A percentile compares a stretch with the other conserved stretches of the same genome.
Conservation (phyloP, 768 basidiomycete genomes). For the Albatrellus ellisii region DNA sequence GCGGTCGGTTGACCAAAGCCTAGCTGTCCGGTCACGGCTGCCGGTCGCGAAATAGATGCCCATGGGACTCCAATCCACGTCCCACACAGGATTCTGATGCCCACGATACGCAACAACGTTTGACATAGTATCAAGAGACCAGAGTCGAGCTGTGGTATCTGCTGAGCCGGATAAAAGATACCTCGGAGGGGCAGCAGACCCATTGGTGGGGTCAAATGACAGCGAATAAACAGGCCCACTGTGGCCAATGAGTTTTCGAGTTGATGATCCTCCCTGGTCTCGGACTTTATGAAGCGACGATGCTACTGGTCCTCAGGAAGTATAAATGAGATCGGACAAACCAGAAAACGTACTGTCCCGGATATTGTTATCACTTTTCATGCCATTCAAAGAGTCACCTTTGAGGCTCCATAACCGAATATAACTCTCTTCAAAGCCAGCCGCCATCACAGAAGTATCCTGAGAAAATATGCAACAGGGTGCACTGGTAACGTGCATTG, state of each 20-base stretch:
- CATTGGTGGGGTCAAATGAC: conserved; percentile 83
- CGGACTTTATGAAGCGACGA: conserved; percentile 48
- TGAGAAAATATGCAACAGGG: conserved; percentile 83
- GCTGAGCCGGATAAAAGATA: conserved; percentile 88
- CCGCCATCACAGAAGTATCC: conserved; percentile 87
- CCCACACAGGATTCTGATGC: conserved; percentile 97
- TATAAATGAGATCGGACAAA: background rate
- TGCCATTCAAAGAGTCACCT: conserved; percentile 72
- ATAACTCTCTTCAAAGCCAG: conserved; percentile 92
- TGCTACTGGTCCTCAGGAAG: conserved; percentile 25
- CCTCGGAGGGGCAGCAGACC: conserved; percentile 75
- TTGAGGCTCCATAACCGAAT: conserved; percentile 92
- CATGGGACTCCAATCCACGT: conserved; percentile 97
- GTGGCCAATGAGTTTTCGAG: conserved; percentile 94
- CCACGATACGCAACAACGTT: conserved; percentile 92
- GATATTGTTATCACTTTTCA: conserved; percentile 60
- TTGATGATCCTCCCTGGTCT: conserved; percentile 72
- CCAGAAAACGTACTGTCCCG: conserved; percentile 47
- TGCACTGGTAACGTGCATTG: conserved; percentile 32
- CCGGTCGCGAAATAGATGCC: conserved; percentile 98
- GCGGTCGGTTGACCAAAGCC: conserved; percentile 93
- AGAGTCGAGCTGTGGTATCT: conserved; percentile 81
- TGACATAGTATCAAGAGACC: conserved; percentile 92
- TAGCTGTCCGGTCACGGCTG: conserved; percentile 86
- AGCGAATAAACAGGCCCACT: conserved; percentile 94